Evolutionary conservation across 2,329 filamentous ascomycete genomes (phyloP).

Genomic region (Stagonosporopsis vannaccii): DNA sequence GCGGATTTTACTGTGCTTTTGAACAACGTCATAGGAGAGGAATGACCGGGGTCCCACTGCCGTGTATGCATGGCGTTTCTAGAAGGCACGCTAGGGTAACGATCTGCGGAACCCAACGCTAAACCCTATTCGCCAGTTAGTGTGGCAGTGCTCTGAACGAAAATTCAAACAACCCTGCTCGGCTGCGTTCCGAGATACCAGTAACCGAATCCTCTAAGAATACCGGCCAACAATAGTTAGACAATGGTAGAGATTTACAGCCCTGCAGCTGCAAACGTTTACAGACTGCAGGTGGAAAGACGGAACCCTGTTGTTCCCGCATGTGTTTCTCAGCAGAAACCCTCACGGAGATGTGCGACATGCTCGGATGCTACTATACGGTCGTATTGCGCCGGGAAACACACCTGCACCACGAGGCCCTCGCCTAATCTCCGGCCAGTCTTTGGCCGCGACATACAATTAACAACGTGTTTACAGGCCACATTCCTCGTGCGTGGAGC

Average conservation of each 20-base stretch:
- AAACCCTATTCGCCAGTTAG: slow-evolving; percentile 6
- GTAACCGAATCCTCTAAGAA: slow-evolving; percentile 24
- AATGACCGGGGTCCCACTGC: slow-evolving; percentile 24
- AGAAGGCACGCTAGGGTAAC: slow-evolving; percentile 20
- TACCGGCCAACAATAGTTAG: slow-evolving; percentile 25
- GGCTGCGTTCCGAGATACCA: slow-evolving; percentile 33
- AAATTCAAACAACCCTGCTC: slow-evolving; percentile 28
- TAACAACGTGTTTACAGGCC: slow-evolving; percentile 8
- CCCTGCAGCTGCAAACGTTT: slow-evolving; percentile 15
- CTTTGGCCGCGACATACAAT: background rate
- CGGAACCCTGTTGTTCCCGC: background rate
- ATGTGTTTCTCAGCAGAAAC: slow-evolving; percentile 5
- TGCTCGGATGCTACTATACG: slow-evolving; percentile 13
- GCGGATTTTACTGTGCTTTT: slow-evolving; percentile 25
- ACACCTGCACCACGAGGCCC: slow-evolving; percentile 8
- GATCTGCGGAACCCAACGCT: slow-evolving; percentile 25
- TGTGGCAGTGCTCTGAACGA: slow-evolving; percentile 15
- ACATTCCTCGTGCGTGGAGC: background rate
- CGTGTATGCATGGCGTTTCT: slow-evolving; percentile 27
- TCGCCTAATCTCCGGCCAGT: slow-evolving; percentile 12
- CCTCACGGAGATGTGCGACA: slow-evolving; percentile 17
- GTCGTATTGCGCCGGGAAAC: slow-evolving; percentile 11
- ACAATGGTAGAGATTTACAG: slow-evolving; percentile 15
- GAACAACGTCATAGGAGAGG: slow-evolving; percentile 18
- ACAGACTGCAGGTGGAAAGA: slow-evolving; percentile 7